A percentile compares a stretch with the other conserved stretches of the same genome.
Evolutionary conservation across 305 asterid species (phyloP).

Genomic region (Fraxinus floribunda): DNA sequence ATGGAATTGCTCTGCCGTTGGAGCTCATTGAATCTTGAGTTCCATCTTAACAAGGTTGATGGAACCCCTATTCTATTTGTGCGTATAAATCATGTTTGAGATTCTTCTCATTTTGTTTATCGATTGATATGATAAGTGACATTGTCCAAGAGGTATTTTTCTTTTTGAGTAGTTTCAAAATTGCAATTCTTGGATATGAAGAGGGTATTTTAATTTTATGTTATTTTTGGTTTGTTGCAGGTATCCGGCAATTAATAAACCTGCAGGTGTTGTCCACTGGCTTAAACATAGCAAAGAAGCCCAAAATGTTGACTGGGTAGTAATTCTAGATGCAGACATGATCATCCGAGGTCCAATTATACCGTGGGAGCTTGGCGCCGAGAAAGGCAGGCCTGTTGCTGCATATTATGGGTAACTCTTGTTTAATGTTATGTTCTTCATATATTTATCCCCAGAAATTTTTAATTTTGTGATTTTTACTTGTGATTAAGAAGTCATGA

Average conservation of each 20-base stretch:
- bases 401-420: conserved; percentile 86
- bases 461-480: neutral
- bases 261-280: conserved; percentile 96
- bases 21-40: neutral
- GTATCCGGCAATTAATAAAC: conserved; percentile 98
- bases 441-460: neutral
- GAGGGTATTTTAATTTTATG: neutral
- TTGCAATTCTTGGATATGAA: neutral
- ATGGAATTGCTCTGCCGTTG: neutral
- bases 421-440: neutral
- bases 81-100: neutral
- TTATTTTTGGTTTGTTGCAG: conserved; percentile 36
- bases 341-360: conserved; percentile 85
- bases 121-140: neutral
- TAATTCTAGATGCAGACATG: conserved; percentile 91
- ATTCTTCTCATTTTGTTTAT: neutral
- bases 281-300: conserved; percentile 86
- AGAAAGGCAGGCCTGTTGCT: conserved; percentile 90
- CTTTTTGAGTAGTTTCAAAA: neutral
- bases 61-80: neutral
- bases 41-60: neutral
- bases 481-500: neutral
- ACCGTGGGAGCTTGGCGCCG: conserved; percentile 99
- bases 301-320: conserved; percentile 91
- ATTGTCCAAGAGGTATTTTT: neutral